Evolutionary conservation across 75 land plant species (phyloP).

Genomic region (Ceratopteris richardii): DNA sequence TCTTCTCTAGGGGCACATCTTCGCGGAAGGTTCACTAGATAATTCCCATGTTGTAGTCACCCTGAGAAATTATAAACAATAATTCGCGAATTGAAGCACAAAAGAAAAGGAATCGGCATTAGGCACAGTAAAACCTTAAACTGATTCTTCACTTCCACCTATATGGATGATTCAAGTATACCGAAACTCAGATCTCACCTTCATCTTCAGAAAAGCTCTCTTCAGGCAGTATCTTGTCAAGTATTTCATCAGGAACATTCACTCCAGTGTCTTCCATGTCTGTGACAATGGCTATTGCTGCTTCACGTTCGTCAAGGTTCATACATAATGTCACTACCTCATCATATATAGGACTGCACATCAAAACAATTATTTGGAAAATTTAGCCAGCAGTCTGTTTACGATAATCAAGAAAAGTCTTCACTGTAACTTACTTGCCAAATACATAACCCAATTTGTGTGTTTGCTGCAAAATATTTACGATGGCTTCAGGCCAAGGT

Average conservation of each 20-base stretch:
- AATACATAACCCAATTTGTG: slow-evolving; percentile 82
- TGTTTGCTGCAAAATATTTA: slow-evolving; percentile 69
- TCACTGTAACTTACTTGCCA: slow-evolving; percentile 56
- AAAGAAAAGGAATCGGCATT: too few species aligned
- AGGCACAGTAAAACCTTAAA: too few species aligned
- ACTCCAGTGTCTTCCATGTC: slow-evolving; percentile 89
- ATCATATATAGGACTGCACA: slow-evolving; percentile 78
- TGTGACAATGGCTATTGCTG: slow-evolving; percentile 85
- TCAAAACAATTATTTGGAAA: neutral
- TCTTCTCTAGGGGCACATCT: too few species aligned
- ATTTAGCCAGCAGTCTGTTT: too few species aligned
- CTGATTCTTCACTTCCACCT: too few species aligned
- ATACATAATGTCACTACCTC: slow-evolving; percentile 70
- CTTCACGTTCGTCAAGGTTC: slow-evolving; percentile 79
- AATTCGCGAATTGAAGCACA: too few species aligned
- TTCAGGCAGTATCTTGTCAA: slow-evolving; percentile 64
- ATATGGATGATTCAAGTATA: too few species aligned
- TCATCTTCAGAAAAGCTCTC: slow-evolving; percentile 18
- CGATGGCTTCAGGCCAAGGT: slow-evolving; percentile 82
- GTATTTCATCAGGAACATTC: slow-evolving; percentile 53
- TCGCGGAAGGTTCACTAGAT: too few species aligned
- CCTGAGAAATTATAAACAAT: too few species aligned
- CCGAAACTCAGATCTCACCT: neutral
- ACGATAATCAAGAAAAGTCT: too few species aligned
- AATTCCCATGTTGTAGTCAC: too few species aligned